Percentiles rank a stretch among this genome's conserved stretches.
Evolutionary conservation across 306 rosid species (phyloP).

Genomic region (Leucaena leucocephala): DNA sequence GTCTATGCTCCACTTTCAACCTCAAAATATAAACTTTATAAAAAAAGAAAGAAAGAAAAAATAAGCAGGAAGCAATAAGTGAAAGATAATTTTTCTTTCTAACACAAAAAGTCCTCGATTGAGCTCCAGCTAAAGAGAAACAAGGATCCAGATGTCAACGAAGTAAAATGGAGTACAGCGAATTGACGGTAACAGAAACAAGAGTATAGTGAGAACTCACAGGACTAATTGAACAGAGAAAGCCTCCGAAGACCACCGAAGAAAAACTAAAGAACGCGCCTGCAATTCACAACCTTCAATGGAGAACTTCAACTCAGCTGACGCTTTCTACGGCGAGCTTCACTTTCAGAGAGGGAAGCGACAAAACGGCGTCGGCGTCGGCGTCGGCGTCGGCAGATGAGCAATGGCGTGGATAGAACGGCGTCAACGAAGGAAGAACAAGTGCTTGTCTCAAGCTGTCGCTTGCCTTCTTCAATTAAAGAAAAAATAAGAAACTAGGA

Average conservation of each 20-base stretch:
- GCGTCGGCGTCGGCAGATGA: no score
- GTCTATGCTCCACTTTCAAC: constrained; percentile 35
- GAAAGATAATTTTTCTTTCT: constrained; percentile 27
- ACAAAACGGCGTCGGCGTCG: no score
- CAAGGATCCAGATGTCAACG: constrained; percentile 51
- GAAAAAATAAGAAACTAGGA: no score
- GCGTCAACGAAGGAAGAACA: no score
- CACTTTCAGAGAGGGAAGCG: no score
- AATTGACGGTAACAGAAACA: not conserved
- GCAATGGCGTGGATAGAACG: no score
- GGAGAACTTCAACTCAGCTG: no score
- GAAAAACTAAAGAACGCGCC: not conserved
- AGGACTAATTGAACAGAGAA: constrained; percentile 39
- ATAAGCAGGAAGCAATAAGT: constrained; percentile 7
- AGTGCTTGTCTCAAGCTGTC: no score
- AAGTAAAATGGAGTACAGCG: constrained; percentile 18
- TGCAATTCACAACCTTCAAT: no score
- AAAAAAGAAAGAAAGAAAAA: constrained; percentile 26
- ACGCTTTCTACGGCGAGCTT: no score
- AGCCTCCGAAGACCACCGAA: not conserved
- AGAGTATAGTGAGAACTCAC: constrained; percentile 37
- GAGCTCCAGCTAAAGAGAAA: constrained; percentile 47
- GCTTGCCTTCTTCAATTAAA: no score
- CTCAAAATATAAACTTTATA: constrained; percentile 20
- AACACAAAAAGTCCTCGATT: constrained; percentile 46